Base-by-base conservation (phyloP, 495 filamentous ascomycete genomes). In the Xylaria acuta region DNA sequence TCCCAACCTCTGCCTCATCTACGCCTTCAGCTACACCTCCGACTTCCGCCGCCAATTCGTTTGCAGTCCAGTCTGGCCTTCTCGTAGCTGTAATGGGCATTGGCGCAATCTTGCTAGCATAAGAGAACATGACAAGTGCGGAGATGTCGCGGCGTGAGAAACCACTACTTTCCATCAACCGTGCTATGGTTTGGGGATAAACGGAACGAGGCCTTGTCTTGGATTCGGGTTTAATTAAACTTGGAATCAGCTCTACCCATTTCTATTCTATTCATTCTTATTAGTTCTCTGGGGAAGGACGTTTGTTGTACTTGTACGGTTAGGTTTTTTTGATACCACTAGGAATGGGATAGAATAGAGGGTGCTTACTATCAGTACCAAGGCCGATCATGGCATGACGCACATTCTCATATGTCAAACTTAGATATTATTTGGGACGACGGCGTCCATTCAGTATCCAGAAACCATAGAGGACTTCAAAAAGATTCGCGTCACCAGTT, bases 51-150 rank as follows among this genome's bases (percentile, higher is more conserved):
- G 81, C 83, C 40, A 79, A 72, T 59, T 64, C 76, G 30, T 73
- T 84, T 53, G 73, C 80, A 18, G 75, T 81, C 20, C 82, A 81
- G 74, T 82, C 82, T 18, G 83, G 82, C 27, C 68, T 86, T n/a
- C 69, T 83, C 67, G 74, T 84, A 65, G 78, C 78, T 74, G 78
- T 80, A 27, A 63, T 88, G 25, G 84, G 80, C 30, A 78, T 83
- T 59, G 82, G 80, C 59, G 78, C 81, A 34, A 80, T 80, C 71
- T 74, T 88, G 63, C 74, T 88, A 49, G 80, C 78, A 43, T 85
- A 81, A 81, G 53, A 27, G 27, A 36, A 40, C 59, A 20, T 62
- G 8, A 7, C 22, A 41, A 4, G 8, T 16, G 20, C 3, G n/a
- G 18, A 43, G 36, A 22, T 56, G 6, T 43, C n/a, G 22, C 36